Percentiles rank a stretch among this genome's conserved stretches.
These are phyloP conservation scores for Coemansia aciculifera DNA, from an alignment of 192 early-diverging fungal species.

Conservation along the genomic window DNA sequence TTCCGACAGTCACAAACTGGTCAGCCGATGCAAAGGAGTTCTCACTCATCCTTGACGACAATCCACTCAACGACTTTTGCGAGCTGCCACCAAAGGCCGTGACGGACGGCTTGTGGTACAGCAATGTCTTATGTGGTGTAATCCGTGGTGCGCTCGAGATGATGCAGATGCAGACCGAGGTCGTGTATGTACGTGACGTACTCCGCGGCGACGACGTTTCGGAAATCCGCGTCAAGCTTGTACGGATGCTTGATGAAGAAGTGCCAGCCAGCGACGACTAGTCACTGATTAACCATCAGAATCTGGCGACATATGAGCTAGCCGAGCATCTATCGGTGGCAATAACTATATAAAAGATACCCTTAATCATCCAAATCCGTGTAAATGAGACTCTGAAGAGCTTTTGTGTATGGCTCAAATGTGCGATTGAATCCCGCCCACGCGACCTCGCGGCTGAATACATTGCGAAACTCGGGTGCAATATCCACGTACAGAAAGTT, in stretches of 20 bases:
- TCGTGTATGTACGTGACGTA: conserved; percentile 78
- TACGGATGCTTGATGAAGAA: conserved; percentile 92
- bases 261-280: conserved; percentile 90
- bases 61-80: conserved; percentile 96
- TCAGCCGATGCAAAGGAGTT: conserved; percentile 85
- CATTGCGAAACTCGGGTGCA: background rate
- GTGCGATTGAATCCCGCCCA: background rate
- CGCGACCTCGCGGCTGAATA: background rate
- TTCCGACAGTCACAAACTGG: conserved; percentile 80
- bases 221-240: conserved; percentile 88
- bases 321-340: too few relatives aligned
- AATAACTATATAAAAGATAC: background rate
- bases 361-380: too few relatives aligned
- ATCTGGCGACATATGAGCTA: background rate
- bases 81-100: conserved; percentile 85
- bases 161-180: conserved; percentile 93
- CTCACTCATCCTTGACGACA: conserved; percentile 92
- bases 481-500: background rate
- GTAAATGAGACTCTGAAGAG: background rate
- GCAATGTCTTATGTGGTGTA: conserved; percentile 93
- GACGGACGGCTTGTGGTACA: conserved; percentile 88
- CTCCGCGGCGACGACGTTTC: conserved; percentile 84
- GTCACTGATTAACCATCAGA: background rate
- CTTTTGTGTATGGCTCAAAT: background rate
- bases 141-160: conserved; percentile 94